Base-by-base conservation (phyloP, 2,329 filamentous ascomycete species). In the Colletotrichum plurivorum region DNA sequence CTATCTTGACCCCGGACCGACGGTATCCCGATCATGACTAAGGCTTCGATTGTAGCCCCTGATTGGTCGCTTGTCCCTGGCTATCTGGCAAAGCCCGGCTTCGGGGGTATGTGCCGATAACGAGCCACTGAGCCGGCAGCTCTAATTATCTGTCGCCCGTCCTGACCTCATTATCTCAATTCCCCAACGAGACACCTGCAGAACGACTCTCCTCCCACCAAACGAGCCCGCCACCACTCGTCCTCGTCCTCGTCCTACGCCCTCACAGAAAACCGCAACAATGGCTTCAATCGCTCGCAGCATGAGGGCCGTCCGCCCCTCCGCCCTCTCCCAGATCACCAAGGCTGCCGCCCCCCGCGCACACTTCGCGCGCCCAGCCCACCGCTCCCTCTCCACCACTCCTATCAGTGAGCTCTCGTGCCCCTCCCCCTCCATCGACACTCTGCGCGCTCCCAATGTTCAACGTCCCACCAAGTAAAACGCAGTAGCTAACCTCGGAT, bases 251-350 rank as follows among this genome's bases (percentile, higher is more conserved):
- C 59, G 39, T 57, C 49, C 22, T 8, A 73, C 54, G 18, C 36
- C 67, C 62, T 60, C 55, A 56, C 53, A 25, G 22, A 25, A 48
- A 67, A 10, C 15, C 68, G 31, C 68, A 76, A 81, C 76, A 80
- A 90, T 90, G 88, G 87, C 89, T 73, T 90, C 89, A 82, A 87
- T 91, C 81, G 84, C 85, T 76, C 84, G 87, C 75, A 85, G 84
- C 77, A 78, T 88, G 72, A 82, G 84, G 79, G 81, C 82, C 72
- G 82, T 83, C 71, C 82, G 86, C 72, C 84, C 86, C 71, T 80
- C 83, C 72, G 79, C 79, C 57, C 75, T 85, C 74, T 75, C 84
- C 75, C 76, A 82, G 75, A 72, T 82, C 61, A 71, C 77, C 60
- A 77, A 78, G 75, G 75, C 73, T 67, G 75, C 73, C 67, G 75